These are phyloP conservation scores for Diplodia mutila DNA, from an alignment of 2,329 filamentous ascomycete species.

Conservation along the genomic window DNA sequence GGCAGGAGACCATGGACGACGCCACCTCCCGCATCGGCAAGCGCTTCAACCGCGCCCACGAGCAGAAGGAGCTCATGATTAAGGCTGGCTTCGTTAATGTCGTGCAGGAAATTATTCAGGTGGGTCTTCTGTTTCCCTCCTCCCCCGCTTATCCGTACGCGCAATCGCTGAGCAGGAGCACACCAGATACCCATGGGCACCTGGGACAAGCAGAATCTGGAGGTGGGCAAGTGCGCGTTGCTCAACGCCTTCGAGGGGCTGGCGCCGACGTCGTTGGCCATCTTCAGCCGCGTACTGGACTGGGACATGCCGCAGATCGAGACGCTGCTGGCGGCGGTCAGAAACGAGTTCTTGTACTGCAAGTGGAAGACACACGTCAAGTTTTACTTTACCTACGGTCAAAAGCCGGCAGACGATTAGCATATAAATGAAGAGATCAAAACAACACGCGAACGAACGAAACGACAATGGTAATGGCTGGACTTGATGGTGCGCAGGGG, in stretches of 20 bases:
- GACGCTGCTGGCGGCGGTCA: slow-evolving; percentile 40
- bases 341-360: slow-evolving; percentile 36
- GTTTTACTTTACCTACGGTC: slow-evolving; percentile 42
- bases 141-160: background rate
- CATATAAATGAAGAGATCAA: background rate
- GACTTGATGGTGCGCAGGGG: no score
- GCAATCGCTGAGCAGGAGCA: background rate
- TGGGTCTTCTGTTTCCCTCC: slow-evolving; percentile 10
- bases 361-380: slow-evolving; percentile 39
- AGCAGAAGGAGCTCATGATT: slow-evolving; percentile 29
- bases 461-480: background rate
- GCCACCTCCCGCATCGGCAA: slow-evolving; percentile 25
- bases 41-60: slow-evolving; percentile 26
- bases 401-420: slow-evolving; percentile 32
- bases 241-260: slow-evolving; percentile 31
- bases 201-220: slow-evolving; percentile 3
- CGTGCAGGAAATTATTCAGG: slow-evolving; percentile 41
- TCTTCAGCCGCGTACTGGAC: slow-evolving; percentile 41
- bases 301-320: slow-evolving; percentile 42
- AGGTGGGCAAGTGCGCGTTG: slow-evolving; percentile 11
- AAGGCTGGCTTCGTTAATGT: slow-evolving; percentile 41
- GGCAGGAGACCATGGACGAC: background rate
- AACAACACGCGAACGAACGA: background rate
- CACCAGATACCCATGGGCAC: slow-evolving; percentile 12
- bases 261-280: slow-evolving; percentile 42